Conservation (phyloP, 352 stramenopile genomes). For the Globisporangium parvum region DNA sequence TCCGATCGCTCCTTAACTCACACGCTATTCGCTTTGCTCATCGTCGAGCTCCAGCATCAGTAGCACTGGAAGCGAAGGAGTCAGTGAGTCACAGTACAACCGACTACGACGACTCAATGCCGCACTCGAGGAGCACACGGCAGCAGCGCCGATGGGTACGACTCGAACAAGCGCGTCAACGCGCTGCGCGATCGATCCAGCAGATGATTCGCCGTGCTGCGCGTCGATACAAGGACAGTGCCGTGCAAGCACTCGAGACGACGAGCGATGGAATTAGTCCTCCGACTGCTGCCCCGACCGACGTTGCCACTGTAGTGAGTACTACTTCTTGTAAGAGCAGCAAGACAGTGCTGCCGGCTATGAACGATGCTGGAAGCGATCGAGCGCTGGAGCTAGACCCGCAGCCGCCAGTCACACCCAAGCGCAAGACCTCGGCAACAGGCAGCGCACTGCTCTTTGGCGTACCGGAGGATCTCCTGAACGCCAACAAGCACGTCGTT, state of each 20-base stretch:
- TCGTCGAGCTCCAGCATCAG: background rate
- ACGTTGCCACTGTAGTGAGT: background rate
- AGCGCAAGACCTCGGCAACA: conserved; percentile 3
- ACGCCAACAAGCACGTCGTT: conserved; percentile 21
- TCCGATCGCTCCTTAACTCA: conserved; percentile 41
- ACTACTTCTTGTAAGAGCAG: background rate
- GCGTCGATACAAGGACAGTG: background rate
- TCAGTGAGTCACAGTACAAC: background rate
- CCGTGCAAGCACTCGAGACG: too few species aligned
- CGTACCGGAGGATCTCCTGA: conserved; percentile 16
- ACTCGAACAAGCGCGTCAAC: background rate
- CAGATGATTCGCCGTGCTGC: conserved; percentile 8
- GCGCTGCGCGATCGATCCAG: conserved; percentile 18
- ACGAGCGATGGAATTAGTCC: too few species aligned
- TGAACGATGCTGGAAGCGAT: background rate
- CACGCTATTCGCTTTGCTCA: conserved; percentile 25
- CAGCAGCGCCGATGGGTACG: conserved; percentile 2
- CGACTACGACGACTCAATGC: conserved; percentile 1
- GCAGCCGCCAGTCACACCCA: background rate
- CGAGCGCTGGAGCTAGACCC: background rate
- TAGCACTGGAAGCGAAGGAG: too few species aligned
- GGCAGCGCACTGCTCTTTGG: conserved; percentile 8
- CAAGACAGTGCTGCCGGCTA: background rate
- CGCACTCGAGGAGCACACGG: background rate
- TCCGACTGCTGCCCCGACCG: too few species aligned